Percentiles rank a stretch among this genome's conserved stretches.
Evolutionary conservation across 495 filamentous ascomycete species (phyloP).

Genomic region (Tuber umbilicatum): DNA sequence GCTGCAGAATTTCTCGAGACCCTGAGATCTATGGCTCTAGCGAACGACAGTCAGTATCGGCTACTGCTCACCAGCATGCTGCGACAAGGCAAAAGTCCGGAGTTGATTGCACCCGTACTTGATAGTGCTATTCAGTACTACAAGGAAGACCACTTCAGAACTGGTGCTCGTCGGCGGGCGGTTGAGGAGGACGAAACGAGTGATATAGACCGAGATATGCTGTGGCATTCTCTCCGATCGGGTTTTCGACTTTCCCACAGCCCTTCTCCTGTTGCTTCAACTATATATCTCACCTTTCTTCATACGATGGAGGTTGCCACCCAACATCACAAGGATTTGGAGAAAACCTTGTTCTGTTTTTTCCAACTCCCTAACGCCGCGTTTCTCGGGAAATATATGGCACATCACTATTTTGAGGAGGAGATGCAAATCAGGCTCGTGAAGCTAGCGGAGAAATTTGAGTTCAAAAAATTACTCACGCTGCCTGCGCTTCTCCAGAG

Average conservation of each 20-base stretch:
- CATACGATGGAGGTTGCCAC: constrained; percentile 2
- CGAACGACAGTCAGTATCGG: constrained; percentile 17
- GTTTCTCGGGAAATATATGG: constrained; percentile 4
- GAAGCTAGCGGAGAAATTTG: constrained; percentile 3
- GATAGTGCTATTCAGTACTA: constrained; percentile 21
- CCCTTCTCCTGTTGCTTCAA: background rate
- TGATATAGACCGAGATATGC: background rate
- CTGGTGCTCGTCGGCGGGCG: background rate
- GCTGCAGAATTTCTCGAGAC: constrained; percentile 21
- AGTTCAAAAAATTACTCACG: constrained; percentile 4
- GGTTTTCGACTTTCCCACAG: background rate
- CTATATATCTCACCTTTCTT: constrained; percentile 1
- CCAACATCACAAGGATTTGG: background rate
- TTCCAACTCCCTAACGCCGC: background rate
- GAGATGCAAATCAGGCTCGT: background rate
- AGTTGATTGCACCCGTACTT: constrained; percentile 22
- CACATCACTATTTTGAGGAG: constrained; percentile 2
- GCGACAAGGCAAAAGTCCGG: background rate
- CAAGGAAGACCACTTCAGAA: background rate
- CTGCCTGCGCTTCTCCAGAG: constrained; percentile 11
- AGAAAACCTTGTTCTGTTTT: background rate
- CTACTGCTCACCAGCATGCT: constrained; percentile 18
- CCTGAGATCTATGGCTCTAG: constrained; percentile 14
- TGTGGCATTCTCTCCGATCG: constrained; percentile 2
- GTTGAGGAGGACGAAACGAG: background rate